A percentile compares a stretch with the other conserved stretches of the same genome.
Evolutionary conservation across 2,329 filamentous ascomycete species (phyloP).

Genomic region (Capronia americana): DNA sequence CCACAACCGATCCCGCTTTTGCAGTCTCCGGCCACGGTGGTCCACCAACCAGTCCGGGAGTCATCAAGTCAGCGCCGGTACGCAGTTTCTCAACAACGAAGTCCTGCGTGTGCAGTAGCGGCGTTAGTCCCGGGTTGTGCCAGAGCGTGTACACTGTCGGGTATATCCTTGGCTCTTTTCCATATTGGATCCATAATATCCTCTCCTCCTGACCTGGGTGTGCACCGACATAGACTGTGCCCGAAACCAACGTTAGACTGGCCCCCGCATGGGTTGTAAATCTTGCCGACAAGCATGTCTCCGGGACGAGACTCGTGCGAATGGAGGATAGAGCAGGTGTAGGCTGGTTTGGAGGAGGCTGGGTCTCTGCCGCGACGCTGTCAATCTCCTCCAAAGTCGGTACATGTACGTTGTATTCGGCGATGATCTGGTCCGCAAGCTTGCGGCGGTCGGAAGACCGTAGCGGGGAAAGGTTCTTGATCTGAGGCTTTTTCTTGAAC

Average conservation of each 20-base stretch:
- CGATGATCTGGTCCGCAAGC: slow-evolving; percentile 71
- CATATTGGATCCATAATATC: slow-evolving; percentile 69
- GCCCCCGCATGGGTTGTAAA: slow-evolving; percentile 71
- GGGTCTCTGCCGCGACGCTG: slow-evolving; percentile 51
- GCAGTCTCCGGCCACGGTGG: slow-evolving; percentile 68
- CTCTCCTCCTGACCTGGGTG: slow-evolving; percentile 64
- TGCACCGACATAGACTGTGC: slow-evolving; percentile 68
- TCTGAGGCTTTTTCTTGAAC: slow-evolving; percentile 70
- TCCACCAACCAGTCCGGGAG: slow-evolving; percentile 68
- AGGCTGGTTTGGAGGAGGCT: slow-evolving; percentile 45
- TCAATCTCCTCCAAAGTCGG: slow-evolving; percentile 46
- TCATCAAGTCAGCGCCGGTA: slow-evolving; percentile 72
- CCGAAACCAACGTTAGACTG: slow-evolving; percentile 65
- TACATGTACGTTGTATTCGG: slow-evolving; percentile 62
- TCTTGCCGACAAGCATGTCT: slow-evolving; percentile 66
- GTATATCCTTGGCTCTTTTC: slow-evolving; percentile 56
- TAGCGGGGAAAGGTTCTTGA: slow-evolving; percentile 70
- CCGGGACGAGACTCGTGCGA: slow-evolving; percentile 67
- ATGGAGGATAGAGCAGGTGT: slow-evolving; percentile 57
- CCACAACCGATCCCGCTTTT: slow-evolving; percentile 66
- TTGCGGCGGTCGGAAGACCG: slow-evolving; percentile 71
- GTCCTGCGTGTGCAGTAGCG: slow-evolving; percentile 68
- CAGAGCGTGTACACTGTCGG: slow-evolving; percentile 70
- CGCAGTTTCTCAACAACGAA: slow-evolving; percentile 67
- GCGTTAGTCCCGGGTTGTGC: slow-evolving; percentile 66